phyloP scores from a whole-genome alignment of 2,329 filamentous ascomycete genomes.

The Nemania sp. region DNA sequence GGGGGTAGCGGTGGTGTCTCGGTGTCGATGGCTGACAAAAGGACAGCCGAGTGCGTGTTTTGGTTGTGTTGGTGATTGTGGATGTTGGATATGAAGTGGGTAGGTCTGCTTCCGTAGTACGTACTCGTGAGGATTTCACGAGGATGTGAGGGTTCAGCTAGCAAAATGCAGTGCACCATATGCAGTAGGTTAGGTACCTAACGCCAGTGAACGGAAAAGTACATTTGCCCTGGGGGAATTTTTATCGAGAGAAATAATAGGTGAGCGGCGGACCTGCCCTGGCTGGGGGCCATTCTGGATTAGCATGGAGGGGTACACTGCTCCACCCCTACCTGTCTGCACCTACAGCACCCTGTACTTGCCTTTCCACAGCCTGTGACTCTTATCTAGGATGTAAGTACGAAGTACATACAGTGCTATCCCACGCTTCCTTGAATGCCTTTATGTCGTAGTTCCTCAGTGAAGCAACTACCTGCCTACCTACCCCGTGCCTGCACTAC shows the following conservation, averaged over 20 bases:
- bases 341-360: background rate
- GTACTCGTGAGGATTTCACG: conserved; percentile 21
- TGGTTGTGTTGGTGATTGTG: conserved; percentile 18
- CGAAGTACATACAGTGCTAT: background rate
- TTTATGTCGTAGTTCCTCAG: no score
- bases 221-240: conserved; percentile 18
- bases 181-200: conserved; percentile 19
- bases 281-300: background rate
- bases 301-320: conserved; percentile 19
- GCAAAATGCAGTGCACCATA: conserved; percentile 21
- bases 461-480: no score
- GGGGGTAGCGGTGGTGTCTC: conserved; percentile 7
- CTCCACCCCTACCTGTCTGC: background rate
- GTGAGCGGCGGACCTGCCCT: conserved; percentile 6
- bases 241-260: conserved; percentile 15
- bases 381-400: background rate
- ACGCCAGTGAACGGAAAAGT: conserved; percentile 17
- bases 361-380: no score
- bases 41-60: conserved; percentile 11
- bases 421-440: background rate
- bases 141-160: conserved; percentile 28
- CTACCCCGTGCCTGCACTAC: no score
- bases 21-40: conserved; percentile 15
- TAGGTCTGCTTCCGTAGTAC: conserved; percentile 1
- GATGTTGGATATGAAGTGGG: no score